These are phyloP conservation scores for Phytophthora aleatoria DNA, from an alignment of 352 stramenopile species.

Conservation along the genomic window DNA sequence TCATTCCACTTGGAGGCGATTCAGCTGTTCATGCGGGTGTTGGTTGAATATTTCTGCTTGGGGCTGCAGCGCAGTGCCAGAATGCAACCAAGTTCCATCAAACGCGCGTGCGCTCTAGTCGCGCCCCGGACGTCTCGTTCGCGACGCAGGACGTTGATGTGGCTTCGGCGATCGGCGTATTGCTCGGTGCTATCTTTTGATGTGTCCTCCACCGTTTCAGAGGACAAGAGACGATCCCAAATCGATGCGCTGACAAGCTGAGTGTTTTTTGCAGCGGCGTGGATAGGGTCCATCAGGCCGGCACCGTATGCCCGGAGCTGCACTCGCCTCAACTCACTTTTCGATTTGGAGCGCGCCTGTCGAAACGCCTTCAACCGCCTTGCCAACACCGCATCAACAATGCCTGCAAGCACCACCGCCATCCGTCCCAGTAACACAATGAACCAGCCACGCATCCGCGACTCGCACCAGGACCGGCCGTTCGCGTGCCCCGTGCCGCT, in stretches of 20 bases:
- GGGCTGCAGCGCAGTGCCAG: background rate
- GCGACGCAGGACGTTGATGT: constrained; percentile 6
- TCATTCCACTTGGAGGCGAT: background rate
- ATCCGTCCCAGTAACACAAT: constrained; percentile 13
- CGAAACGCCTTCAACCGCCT: background rate
- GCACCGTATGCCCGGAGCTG: constrained; percentile 2
- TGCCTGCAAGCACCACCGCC: constrained; percentile 23
- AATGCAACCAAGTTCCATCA: constrained; percentile 6
- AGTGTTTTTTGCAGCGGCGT: background rate
- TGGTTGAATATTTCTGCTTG: constrained; percentile 4
- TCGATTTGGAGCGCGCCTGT: constrained; percentile 29
- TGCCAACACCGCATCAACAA: constrained; percentile 6
- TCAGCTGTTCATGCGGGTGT: background rate
- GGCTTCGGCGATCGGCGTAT: constrained; percentile 18
- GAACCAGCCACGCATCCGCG: constrained; percentile 25
- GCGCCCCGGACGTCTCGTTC: constrained; percentile 14
- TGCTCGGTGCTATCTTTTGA: constrained; percentile 27
- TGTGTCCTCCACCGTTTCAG: constrained; percentile 27
- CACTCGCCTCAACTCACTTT: constrained; percentile 35
- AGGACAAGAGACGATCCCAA: constrained; percentile 8
- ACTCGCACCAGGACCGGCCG: constrained; percentile 37
- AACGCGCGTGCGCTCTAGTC: constrained; percentile 13
- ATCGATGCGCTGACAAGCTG: constrained; percentile 8
- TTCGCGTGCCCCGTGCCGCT: constrained; percentile 36
- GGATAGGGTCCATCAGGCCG: constrained; percentile 4